Base-by-base conservation (phyloP, 345 rosid genomes). In the Clausena lansium region DNA sequence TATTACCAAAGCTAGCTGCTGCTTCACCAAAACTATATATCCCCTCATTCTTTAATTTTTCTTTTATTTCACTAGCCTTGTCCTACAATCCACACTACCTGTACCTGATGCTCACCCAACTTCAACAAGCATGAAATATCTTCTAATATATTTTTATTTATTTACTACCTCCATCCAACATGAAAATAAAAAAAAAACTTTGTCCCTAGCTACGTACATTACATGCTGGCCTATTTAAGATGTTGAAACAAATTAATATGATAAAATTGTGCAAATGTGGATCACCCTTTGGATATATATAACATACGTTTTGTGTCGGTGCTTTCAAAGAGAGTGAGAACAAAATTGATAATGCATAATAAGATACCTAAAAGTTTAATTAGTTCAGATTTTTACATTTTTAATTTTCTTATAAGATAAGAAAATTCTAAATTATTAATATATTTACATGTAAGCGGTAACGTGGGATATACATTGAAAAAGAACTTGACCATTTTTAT, bases 311-410 rank as follows among this genome's bases (percentile, higher is more conserved):
- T 19, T 52, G 17, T 0, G 0, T 50, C 55, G 0, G 0, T 50
- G 22, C 15, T 11, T 10, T 41, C 10, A 13, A 41, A 41, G 15
- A 41, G 50, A 10, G 50, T 0, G 0, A 45, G 0, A 45, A 1
- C 17, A 45, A 45, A 45, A 45, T 45, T 15, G 50, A 45, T 13
- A 45, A 45, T 0, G 17, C 50, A 45, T 1, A 2, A 45, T 11
- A 45, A 0, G 5, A 13, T 45, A 45, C 1, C 5, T 1, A 45
- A 45, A 45, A 5, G 0, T 1, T 52, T 52, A 5, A 0, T 58
- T 58, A 5, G 0, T 58, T 58, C 28, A 58, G 14, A 9, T 3
- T 55, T 55, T 55, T 9, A 24, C 4, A 0, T 10, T 24, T 25
- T 25, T 30, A 60, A 24, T 2, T 7, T 60, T 60, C 2, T 3